Percentiles rank a stretch among this genome's conserved stretches.
phyloP scores from a whole-genome alignment of 257 asterid species.

The Salvia hispanica region DNA sequence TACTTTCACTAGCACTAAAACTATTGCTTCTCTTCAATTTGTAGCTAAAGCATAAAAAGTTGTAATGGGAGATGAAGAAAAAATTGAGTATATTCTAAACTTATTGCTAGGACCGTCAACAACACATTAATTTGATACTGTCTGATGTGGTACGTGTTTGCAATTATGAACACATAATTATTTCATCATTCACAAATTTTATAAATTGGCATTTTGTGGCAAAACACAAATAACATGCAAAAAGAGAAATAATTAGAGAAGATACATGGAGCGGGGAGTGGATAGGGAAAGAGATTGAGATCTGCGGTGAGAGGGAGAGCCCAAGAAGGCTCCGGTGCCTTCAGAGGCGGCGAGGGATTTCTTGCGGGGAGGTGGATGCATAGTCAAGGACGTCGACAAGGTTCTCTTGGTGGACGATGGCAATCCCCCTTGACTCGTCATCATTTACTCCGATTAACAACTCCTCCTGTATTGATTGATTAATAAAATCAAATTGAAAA shows the following conservation, averaged over 20 bases:
- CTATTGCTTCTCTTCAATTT: background rate
- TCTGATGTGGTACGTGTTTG: too few relatives aligned
- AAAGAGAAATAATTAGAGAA: background rate
- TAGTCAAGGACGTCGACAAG: constrained; percentile 39
- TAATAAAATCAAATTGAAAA: background rate
- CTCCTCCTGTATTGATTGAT: constrained; percentile 30
- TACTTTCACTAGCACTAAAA: too few relatives aligned
- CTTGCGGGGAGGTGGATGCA: constrained; percentile 51
- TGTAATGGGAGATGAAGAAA: too few relatives aligned
- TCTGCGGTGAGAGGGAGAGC: constrained; percentile 47
- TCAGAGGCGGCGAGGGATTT: constrained; percentile 42
- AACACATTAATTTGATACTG: too few relatives aligned
- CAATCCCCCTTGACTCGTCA: constrained; percentile 71
- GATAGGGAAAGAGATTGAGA: constrained; percentile 60
- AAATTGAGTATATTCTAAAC: too few relatives aligned
- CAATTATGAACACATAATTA: background rate
- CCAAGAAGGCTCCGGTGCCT: constrained; percentile 35
- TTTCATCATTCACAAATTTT: background rate
- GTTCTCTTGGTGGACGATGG: constrained; percentile 70
- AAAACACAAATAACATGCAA: constrained; percentile 11
- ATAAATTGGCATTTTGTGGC: background rate
- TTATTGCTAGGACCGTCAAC: too few relatives aligned
- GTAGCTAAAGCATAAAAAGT: background rate
- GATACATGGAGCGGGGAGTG: constrained; percentile 72
- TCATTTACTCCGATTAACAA: constrained; percentile 48